phyloP scores from a whole-genome alignment of 1,284 basidiomycete genomes.

The Ustilago cynodontis region DNA sequence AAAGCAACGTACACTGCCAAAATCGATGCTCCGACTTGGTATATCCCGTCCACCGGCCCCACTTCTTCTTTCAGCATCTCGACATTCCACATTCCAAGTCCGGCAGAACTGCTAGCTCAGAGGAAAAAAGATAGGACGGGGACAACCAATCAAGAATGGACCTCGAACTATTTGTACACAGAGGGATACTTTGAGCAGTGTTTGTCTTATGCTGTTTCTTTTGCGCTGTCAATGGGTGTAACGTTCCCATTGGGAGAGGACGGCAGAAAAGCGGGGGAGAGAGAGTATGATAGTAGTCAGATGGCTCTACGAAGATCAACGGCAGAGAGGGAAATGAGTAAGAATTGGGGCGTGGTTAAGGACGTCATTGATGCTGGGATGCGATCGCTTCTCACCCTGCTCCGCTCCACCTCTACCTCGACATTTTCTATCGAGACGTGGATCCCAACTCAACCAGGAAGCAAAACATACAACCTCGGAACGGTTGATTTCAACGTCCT shows the following conservation, averaged over 20 bases:
- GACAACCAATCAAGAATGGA: constrained; percentile 47
- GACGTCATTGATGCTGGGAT: constrained; percentile 40
- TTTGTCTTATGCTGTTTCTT: constrained; percentile 38
- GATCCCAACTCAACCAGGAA: constrained; percentile 3
- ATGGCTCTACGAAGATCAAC: constrained; percentile 21
- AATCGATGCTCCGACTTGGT: constrained; percentile 37
- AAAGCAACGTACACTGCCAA: constrained; percentile 40
- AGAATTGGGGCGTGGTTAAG: constrained; percentile 49
- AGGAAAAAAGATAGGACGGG: constrained; percentile 21
- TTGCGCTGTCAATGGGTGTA: constrained; percentile 35
- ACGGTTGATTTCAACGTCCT: constrained; percentile 2
- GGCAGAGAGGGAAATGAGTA: constrained; percentile 41
- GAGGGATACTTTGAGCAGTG: constrained; percentile 36
- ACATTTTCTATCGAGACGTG: constrained; percentile 17
- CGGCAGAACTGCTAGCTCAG: constrained; percentile 7
- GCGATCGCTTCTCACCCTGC: constrained; percentile 23
- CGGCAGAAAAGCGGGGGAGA: background rate
- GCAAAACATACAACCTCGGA: background rate
- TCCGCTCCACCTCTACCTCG: background rate
- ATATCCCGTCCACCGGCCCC: constrained; percentile 12
- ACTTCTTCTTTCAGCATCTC: constrained; percentile 9
- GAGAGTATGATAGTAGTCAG: constrained; percentile 29
- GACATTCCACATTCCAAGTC: constrained; percentile 12
- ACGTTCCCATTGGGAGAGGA: constrained; percentile 1
- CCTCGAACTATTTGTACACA: constrained; percentile 35